phyloP scores from a whole-genome alignment of 2,329 filamentous ascomycete species.

The Monilinia polystroma region DNA sequence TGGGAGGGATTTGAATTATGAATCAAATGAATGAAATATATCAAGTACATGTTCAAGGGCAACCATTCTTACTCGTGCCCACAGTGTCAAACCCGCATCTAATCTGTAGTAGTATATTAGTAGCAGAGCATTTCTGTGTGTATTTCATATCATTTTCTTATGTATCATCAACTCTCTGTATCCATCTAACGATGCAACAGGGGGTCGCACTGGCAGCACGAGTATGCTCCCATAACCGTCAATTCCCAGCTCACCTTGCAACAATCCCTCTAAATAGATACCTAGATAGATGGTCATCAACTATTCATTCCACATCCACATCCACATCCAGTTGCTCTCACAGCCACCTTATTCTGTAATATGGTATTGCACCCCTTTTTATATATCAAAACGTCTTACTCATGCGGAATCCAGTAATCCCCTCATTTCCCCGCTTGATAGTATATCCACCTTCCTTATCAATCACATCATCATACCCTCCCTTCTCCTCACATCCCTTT shows the following conservation, averaged over 20 bases:
- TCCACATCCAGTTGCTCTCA: no score
- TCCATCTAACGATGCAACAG: not conserved
- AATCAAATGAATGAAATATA: constrained; percentile 9
- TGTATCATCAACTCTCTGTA: not conserved
- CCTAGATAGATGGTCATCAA: not conserved
- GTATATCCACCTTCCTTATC: constrained; percentile 2
- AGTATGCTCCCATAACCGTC: not conserved
- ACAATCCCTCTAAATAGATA: not conserved
- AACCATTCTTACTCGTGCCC: not conserved
- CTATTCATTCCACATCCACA: no score
- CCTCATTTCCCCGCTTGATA: constrained; percentile 2
- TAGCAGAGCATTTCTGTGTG: not conserved
- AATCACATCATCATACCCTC: not conserved
- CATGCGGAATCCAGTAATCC: not conserved
- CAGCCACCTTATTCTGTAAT: no score
- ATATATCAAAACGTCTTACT: not conserved
- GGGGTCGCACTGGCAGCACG: not conserved
- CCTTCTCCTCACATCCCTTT: not conserved
- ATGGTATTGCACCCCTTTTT: not conserved
- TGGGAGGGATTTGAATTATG: not conserved
- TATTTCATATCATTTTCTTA: not conserved
- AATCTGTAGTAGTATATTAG: not conserved
- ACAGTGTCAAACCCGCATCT: not conserved
- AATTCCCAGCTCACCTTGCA: not conserved
- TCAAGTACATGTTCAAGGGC: not conserved